phyloP scores from a whole-genome alignment of 2,329 filamentous ascomycete species.

The Trichophyton mentagrophytes region DNA sequence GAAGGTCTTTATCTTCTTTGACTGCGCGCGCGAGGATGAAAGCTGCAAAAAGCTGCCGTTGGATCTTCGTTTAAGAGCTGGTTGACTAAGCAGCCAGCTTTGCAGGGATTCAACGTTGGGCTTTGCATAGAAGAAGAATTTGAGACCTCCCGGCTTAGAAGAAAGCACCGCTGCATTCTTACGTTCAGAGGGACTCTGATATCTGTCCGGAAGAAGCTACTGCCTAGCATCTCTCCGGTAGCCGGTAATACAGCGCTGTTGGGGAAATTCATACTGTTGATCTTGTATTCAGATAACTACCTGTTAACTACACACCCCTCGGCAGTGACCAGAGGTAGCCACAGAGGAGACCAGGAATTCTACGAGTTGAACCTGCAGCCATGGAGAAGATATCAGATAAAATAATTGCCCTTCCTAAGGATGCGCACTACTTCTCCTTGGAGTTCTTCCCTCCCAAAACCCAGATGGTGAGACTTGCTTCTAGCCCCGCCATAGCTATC shows the following conservation, averaged over 20 bases:
- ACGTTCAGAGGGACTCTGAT: not conserved
- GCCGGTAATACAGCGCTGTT: not conserved
- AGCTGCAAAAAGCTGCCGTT: too few relatives aligned
- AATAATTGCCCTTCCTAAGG: slow-evolving; percentile 74
- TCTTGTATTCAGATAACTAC: not conserved
- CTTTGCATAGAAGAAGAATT: not conserved
- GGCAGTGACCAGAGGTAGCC: not conserved
- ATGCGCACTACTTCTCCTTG: slow-evolving; percentile 81
- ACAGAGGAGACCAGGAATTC: not conserved
- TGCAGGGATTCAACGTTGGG: not conserved
- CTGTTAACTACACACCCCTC: too few relatives aligned
- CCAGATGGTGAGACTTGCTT: slow-evolving; percentile 49
- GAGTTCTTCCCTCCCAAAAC: slow-evolving; percentile 99
- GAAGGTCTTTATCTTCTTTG: not conserved
- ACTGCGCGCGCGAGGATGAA: not conserved
- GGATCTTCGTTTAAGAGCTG: too few relatives aligned
- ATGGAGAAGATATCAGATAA: slow-evolving; percentile 82
- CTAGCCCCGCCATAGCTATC: slow-evolving; percentile 10
- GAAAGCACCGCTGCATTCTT: not conserved
- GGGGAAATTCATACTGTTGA: too few relatives aligned
- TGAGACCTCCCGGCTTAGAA: not conserved
- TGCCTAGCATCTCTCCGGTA: not conserved
- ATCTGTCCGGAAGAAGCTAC: not conserved
- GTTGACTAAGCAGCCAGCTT: not conserved
- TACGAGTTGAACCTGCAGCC: not conserved